These are phyloP conservation scores for Lenzites betulinus DNA, from an alignment of 768 basidiomycete species.

Conservation along the genomic window DNA sequence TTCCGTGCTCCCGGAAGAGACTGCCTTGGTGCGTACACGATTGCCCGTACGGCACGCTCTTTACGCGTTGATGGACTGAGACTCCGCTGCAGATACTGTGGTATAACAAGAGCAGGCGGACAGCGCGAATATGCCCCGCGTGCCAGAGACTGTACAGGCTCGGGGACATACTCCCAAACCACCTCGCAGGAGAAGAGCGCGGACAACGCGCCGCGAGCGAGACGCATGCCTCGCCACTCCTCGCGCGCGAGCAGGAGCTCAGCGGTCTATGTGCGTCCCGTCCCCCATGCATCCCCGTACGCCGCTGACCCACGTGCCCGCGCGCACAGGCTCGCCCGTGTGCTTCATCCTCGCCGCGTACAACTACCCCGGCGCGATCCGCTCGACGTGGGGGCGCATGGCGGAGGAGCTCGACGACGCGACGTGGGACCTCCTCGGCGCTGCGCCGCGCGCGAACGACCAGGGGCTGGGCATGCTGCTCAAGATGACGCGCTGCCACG, in stretches of 20 bases:
- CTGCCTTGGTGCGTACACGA: conserved; percentile 59
- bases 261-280: conserved; percentile 72
- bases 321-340: conserved; percentile 63
- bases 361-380: conserved; percentile 63
- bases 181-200: conserved; percentile 20
- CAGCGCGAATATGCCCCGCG: conserved; percentile 73
- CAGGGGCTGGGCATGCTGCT: conserved; percentile 62
- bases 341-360: conserved; percentile 77
- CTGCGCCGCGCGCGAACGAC: conserved; percentile 35
- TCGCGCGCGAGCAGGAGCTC: conserved; percentile 63
- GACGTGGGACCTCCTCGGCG: conserved; percentile 65
- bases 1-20: conserved; percentile 70
- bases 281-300: neutral
- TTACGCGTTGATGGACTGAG: neutral
- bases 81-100: conserved; percentile 58
- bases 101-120: conserved; percentile 82
- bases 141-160: conserved; percentile 73
- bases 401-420: conserved; percentile 69
- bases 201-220: conserved; percentile 6
- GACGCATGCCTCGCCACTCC: conserved; percentile 38
- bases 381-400: conserved; percentile 66
- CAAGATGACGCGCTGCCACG: conserved; percentile 74
- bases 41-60: neutral
- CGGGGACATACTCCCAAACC: conserved; percentile 63
- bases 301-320: neutral